Percentiles rank a stretch among this genome's conserved stretches.
These are phyloP conservation scores for Leishmania guyanensis DNA, from an alignment of 208 protist species.

Conservation along the genomic window DNA sequence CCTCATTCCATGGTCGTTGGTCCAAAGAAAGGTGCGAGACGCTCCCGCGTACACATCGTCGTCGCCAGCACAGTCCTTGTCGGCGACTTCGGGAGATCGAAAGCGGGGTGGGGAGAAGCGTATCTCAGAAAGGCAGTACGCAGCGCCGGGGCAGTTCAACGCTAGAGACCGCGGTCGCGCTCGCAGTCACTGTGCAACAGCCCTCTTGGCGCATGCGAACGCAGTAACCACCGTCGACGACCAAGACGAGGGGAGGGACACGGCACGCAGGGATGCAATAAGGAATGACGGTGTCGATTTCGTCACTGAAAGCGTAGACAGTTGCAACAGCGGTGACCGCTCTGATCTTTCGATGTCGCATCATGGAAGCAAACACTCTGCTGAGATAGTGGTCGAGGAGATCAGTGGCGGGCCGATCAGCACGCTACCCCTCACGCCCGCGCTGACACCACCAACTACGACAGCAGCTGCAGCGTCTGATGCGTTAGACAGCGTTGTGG, in stretches of 20 bases:
- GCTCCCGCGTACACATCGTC: neutral
- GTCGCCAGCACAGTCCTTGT: neutral
- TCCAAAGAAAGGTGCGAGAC: slow-evolving; percentile 9
- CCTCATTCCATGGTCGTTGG: slow-evolving; percentile 5
- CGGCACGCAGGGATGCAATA: neutral
- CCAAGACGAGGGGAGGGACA: neutral
- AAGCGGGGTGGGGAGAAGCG: neutral
- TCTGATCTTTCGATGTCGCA: neutral
- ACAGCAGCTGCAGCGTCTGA: neutral
- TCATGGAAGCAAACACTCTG: neutral
- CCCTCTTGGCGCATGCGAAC: neutral
- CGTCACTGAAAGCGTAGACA: neutral
- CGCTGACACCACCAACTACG: neutral
- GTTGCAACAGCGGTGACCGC: neutral
- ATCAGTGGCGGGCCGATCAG: neutral
- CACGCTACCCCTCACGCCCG: neutral
- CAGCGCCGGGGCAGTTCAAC: neutral
- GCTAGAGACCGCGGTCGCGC: neutral
- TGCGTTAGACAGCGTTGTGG: neutral
- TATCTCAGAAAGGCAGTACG: neutral
- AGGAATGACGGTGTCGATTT: neutral
- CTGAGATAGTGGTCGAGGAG: neutral
- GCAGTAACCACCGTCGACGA: neutral
- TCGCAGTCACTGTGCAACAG: neutral
- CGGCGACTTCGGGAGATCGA: neutral